Evolutionary conservation across 208 protist species (phyloP).

Genomic region (Trypanosoma melophagium): DNA sequence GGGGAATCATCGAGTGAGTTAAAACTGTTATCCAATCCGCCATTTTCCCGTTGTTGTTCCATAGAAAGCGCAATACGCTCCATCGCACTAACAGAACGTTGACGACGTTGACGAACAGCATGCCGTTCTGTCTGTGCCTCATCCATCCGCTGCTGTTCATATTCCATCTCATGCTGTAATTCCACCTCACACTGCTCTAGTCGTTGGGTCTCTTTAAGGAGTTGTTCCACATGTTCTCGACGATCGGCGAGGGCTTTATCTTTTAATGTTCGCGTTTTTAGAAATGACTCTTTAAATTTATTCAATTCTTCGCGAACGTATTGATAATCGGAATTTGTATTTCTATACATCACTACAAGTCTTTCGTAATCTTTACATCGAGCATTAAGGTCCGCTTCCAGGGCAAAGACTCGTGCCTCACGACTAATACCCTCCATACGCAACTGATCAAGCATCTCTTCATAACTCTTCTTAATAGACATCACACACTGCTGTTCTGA

Average conservation of each 20-base stretch:
- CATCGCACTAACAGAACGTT: conserved; percentile 21
- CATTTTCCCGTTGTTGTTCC: neutral
- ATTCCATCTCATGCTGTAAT: conserved; percentile 56
- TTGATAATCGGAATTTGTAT: conserved; percentile 64
- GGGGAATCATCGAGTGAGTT: conserved; percentile 14
- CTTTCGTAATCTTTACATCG: conserved; percentile 89
- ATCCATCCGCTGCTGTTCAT: conserved; percentile 72
- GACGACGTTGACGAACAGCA: conserved; percentile 30
- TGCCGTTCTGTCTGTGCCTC: conserved; percentile 45
- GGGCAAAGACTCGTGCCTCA: conserved; percentile 51
- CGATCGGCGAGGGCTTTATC: conserved; percentile 81
- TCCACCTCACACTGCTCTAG: conserved; percentile 46
- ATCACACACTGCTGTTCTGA: conserved; percentile 85
- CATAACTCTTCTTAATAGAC: conserved; percentile 84
- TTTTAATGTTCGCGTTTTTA: conserved; percentile 49
- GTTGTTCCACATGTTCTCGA: conserved; percentile 48
- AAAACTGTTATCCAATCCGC: neutral
- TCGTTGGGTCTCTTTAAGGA: conserved; percentile 48
- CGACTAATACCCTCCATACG: conserved; percentile 59
- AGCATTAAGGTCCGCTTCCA: conserved; percentile 71
- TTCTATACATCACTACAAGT: conserved; percentile 83
- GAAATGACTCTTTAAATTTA: conserved; percentile 42
- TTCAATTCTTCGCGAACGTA: conserved; percentile 41
- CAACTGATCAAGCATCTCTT: conserved; percentile 76
- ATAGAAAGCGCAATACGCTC: conserved; percentile 12